phyloP scores from a whole-genome alignment of 306 rosid genomes.

The Pyrus betulifolia region DNA sequence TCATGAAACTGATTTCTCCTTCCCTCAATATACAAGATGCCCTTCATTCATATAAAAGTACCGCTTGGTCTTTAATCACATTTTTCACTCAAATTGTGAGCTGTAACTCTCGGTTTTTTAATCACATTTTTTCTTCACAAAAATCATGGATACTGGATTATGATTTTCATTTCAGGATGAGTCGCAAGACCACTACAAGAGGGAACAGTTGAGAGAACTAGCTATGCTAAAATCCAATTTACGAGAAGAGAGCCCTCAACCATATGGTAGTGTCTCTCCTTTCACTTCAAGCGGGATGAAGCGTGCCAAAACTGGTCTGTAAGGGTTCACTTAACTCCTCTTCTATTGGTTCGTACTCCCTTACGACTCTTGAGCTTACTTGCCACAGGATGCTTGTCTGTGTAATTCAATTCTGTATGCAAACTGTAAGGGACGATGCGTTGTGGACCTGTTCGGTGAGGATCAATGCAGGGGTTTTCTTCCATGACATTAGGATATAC shows the following conservation, averaged over 20 bases:
- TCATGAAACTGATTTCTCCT: neutral
- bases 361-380: slow-evolving; percentile 7
- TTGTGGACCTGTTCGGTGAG: slow-evolving; percentile 16
- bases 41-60: neutral
- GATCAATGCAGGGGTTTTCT: slow-evolving; percentile 17
- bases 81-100: neutral
- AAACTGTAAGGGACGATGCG: slow-evolving; percentile 11
- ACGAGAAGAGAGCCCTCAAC: slow-evolving; percentile 90
- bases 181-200: slow-evolving; percentile 67
- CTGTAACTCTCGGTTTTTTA: neutral
- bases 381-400: slow-evolving; percentile 19
- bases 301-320: slow-evolving; percentile 67
- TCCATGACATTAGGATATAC: slow-evolving; percentile 24
- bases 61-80: neutral
- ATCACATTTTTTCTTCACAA: neutral
- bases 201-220: slow-evolving; percentile 80
- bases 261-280: slow-evolving; percentile 72
- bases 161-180: slow-evolving; percentile 45
- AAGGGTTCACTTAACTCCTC: neutral
- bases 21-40: neutral
- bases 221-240: slow-evolving; percentile 84
- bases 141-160: neutral
- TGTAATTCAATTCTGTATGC: slow-evolving; percentile 31
- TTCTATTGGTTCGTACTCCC: neutral
- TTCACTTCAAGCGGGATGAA: slow-evolving; percentile 67